Base-by-base conservation (phyloP, 2,329 filamentous ascomycete genomes). In the Hortaea sp. region DNA sequence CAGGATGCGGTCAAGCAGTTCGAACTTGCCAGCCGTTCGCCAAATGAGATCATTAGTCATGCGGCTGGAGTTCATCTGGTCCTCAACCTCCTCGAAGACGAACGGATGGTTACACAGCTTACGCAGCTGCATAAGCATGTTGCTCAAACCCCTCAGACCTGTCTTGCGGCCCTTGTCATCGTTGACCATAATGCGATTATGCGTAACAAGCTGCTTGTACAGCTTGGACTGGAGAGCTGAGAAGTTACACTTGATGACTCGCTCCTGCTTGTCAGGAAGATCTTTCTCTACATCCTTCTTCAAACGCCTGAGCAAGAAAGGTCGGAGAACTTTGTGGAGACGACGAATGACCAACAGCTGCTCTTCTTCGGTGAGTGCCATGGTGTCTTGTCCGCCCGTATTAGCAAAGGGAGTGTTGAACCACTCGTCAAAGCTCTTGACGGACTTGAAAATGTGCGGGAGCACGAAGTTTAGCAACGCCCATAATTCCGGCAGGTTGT, bases 251-350 rank as follows among this genome's bases (percentile, higher is more conserved):
- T 98, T 97, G 79, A 98, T 88, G 66, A 98, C 90, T 69, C 94
- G 92, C 67, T 98, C 92, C 31, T 92, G 94, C 78, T 98, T 98
- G 77, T 98, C 90, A 0, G 92, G 92, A 52, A 98, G 74, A 67
- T 98, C 92, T 70, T 97, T 95, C 68, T 98, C 92, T 65, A 98
- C 92, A 72, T 98, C 92, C 71, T 95, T 97, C 81, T 98, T 98
- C 61, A 98, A 75, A 81, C 92, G 92, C 72, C 92, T 87, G 46
- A 98, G 83, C 66, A 98, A 71, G 85, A 98, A 98, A 2, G 92
- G 92, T 50, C 92, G 82, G 59, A 98, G 74, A 61, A 98, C 92
- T 77, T 97, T 98, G 71, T 98, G 92, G 50, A 98, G 76, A 75
- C 92, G 90, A 64, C 89, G 85, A 76, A 98, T 98, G 60, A 98